These are phyloP conservation scores for Pugionium dolabratum DNA, from an alignment of 345 rosid genomes.

Conservation along the genomic window DNA sequence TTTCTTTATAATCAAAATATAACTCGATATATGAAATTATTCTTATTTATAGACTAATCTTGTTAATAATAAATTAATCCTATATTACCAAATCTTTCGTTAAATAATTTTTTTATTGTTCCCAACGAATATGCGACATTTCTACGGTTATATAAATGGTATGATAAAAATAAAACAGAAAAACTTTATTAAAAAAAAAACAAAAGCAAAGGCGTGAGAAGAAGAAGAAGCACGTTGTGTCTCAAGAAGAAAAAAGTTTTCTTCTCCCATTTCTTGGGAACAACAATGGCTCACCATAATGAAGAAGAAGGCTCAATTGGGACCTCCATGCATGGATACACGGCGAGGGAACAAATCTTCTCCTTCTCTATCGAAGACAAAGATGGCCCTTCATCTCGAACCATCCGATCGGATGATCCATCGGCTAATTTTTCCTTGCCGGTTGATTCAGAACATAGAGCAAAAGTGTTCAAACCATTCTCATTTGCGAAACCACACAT, in stretches of 20 bases:
- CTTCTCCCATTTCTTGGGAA: slow-evolving; percentile 27
- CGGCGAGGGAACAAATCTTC: slow-evolving; percentile 62
- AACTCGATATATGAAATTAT: neutral
- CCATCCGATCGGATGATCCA: slow-evolving; percentile 32
- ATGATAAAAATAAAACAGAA: neutral
- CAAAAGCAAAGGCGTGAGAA: slow-evolving; percentile 15
- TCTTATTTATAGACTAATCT: neutral
- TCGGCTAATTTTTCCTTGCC: slow-evolving; percentile 65
- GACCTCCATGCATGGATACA: slow-evolving; percentile 65
- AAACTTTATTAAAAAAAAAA: neutral
- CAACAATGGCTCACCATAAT: slow-evolving; percentile 41
- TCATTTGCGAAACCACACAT: slow-evolving; percentile 82
- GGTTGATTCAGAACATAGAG: slow-evolving; percentile 83
- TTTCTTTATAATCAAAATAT: neutral
- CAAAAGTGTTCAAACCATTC: slow-evolving; percentile 59
- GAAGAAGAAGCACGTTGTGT: slow-evolving; percentile 24
- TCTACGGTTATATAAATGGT: slow-evolving; percentile 20
- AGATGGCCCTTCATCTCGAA: slow-evolving; percentile 7
- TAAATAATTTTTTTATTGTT: neutral
- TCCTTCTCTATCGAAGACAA: slow-evolving; percentile 46
- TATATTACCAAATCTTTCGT: neutral
- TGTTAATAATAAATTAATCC: neutral
- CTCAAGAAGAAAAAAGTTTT: slow-evolving; percentile 15
- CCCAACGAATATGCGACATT: slow-evolving; percentile 16
- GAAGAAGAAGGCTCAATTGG: slow-evolving; percentile 46